Base-by-base conservation (phyloP, 2,329 filamentous ascomycete species). In the Fonsecaea monophora region DNA sequence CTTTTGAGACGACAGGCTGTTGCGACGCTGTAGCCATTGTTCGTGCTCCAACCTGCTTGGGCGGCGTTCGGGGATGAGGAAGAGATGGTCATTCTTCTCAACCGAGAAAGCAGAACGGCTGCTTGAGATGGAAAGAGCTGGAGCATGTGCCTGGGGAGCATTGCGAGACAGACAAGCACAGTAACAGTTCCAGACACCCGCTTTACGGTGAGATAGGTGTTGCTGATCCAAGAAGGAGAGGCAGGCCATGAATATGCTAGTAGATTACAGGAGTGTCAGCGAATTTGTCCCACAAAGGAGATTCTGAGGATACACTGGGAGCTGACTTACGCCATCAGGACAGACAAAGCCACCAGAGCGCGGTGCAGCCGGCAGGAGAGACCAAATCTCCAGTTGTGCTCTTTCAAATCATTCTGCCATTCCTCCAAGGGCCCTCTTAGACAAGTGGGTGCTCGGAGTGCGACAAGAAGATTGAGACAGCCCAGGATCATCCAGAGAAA, bases 1-100 rank as follows among this genome's bases (percentile, higher is more conserved):
- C 35, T 64, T 66, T 40, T 70, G 68, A 1, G 66, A 68, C 7
- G 66, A 68, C 13, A 70, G 30, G 40, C 68, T 70, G 30, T 70
- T 66, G 38, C 66, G 64, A 5, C 68, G 63, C 32, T 68, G 68
- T 4, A 68, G 45, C 66, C 64, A 70, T 60, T 65, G 66, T 53
- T 70, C 68, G 32, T 62, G 68, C 37, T 70, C 68, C 30, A 65
- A 12, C 3, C 61, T 38, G 53, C 45, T 63, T 12, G 53, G n/a
- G 40, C 61, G 56, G 4, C 35, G 25, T 15, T 67, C 66, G 6
- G 66, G 66, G 12, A 68, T 42, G 4, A 66, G 62, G 38, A 61
- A 68, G 2, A 66, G 40, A 0, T 42, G 42, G 15, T 59, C 62
- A 18, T 69, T 40, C 32, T 70, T 68, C 42, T 62, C 62, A 15